Evolutionary conservation across 2,329 filamentous ascomycete genomes (phyloP).

Genomic region (Microsporum canis): DNA sequence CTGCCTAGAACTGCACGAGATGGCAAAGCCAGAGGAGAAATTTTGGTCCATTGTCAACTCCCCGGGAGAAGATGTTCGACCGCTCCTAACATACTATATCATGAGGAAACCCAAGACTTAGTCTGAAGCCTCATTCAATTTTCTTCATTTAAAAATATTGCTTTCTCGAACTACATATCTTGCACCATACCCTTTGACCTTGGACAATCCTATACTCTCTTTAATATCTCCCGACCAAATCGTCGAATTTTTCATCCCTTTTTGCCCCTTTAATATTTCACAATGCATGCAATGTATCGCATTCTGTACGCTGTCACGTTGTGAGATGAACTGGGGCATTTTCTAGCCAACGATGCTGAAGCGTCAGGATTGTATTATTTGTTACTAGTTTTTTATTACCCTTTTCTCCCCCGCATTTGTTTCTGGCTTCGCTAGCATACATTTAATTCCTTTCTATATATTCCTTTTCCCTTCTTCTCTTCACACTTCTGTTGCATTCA

Average conservation of each 20-base stretch:
- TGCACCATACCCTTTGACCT: background rate
- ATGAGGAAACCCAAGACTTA: conserved; percentile 11
- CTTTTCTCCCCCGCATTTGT: background rate
- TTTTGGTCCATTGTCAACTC: conserved; percentile 24
- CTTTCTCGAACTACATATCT: background rate
- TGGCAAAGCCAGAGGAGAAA: conserved; percentile 19
- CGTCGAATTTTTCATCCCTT: background rate
- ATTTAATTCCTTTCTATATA: background rate
- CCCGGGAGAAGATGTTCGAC: conserved; percentile 23
- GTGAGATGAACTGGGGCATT: background rate
- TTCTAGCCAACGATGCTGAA: background rate
- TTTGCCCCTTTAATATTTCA: background rate
- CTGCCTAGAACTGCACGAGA: conserved; percentile 21
- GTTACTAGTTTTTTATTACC: background rate
- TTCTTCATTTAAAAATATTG: background rate
- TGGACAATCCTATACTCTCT: background rate
- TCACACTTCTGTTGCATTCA: background rate
- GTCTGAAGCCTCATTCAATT: background rate
- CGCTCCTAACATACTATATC: conserved; percentile 30
- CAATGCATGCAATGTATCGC: background rate
- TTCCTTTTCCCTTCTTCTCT: background rate
- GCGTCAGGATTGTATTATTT: conserved; percentile 4
- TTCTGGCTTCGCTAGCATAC: background rate
- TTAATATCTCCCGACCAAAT: background rate
- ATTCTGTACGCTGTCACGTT: background rate